Conservation (phyloP, 176 grass and related monocot genomes). For the Raddia distichophylla region DNA sequence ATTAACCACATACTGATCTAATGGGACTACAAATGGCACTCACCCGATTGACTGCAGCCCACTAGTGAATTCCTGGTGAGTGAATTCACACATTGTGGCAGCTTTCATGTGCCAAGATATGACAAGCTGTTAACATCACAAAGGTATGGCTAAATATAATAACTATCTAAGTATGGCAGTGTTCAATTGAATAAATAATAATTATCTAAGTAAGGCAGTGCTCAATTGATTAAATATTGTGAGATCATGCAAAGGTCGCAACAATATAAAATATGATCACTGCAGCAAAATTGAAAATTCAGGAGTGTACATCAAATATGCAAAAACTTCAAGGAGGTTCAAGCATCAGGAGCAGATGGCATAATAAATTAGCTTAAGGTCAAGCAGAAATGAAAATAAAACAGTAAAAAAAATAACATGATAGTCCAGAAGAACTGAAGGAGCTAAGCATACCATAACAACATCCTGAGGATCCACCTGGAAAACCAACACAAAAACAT, state of each 20-base stretch:
- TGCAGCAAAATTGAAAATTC: constrained; percentile 1
- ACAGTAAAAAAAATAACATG: not conserved
- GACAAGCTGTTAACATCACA: constrained; percentile 77
- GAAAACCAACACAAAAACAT: constrained; percentile 46
- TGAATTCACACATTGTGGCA: constrained; percentile 99
- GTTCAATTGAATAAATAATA: constrained; percentile 3
- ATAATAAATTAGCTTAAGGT: constrained; percentile 23
- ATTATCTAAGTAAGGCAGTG: not conserved
- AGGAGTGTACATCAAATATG: not conserved
- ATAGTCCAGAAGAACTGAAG: constrained; percentile 30
- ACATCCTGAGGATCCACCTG: constrained; percentile 99
- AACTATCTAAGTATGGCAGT: not conserved
- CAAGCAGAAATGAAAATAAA: not conserved
- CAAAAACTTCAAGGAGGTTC: constrained; percentile 13
- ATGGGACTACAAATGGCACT: constrained; percentile 36
- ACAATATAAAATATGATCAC: not conserved
- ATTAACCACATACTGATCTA: constrained; percentile 15
- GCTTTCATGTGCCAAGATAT: constrained; percentile 99
- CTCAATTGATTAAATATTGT: not conserved
- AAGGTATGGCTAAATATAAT: constrained; percentile 31
- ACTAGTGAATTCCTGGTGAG: constrained; percentile 82
- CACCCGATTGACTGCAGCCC: constrained; percentile 95
- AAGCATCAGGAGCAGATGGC: not conserved
- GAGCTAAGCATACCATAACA: constrained; percentile 70
- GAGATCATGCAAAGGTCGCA: not conserved